Conservation (phyloP, 805 yeast species). For the Suhomyces kilbournensis region DNA sequence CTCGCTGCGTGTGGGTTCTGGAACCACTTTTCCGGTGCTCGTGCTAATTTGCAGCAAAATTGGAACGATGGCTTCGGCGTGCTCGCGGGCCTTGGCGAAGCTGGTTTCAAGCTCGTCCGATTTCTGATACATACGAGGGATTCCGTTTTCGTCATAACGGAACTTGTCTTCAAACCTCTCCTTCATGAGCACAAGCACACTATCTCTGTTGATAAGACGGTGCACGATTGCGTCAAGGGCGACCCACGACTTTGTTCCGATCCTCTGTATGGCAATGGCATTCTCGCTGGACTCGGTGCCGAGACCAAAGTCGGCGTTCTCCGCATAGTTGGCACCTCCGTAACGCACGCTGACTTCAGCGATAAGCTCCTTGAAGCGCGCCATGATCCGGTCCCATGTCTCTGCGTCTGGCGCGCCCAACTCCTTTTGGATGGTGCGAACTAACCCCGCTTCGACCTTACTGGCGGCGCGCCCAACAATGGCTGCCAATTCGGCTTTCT, state of each 20-base stretch:
- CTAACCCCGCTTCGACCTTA: conserved; percentile 44
- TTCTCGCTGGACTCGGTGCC: conserved; percentile 53
- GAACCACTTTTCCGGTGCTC: conserved; percentile 54
- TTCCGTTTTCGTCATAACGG: conserved; percentile 76
- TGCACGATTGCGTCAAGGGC: conserved; percentile 55
- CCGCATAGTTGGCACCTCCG: background rate
- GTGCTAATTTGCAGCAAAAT: conserved; percentile 45
- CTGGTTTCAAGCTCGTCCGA: conserved; percentile 67
- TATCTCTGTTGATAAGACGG: conserved; percentile 64
- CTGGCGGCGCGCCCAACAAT: conserved; percentile 42
- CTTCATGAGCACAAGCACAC: conserved; percentile 60
- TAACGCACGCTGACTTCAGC: conserved; percentile 10
- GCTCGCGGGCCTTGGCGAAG: conserved; percentile 57
- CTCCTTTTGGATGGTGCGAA: conserved; percentile 23
- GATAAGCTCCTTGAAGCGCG: conserved; percentile 20
- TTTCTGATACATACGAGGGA: conserved; percentile 80
- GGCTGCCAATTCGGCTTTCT: conserved; percentile 29
- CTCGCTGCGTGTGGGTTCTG: conserved; percentile 39
- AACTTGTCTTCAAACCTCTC: conserved; percentile 81
- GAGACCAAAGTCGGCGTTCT: conserved; percentile 56
- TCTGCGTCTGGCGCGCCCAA: conserved; percentile 15
- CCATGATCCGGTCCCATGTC: conserved; percentile 20
- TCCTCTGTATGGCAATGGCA: conserved; percentile 33
- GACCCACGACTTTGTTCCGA: conserved; percentile 63
- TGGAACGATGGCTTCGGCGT: conserved; percentile 59